Base-by-base conservation (phyloP, 306 rosid species). In the Vigna trinervia region DNA sequence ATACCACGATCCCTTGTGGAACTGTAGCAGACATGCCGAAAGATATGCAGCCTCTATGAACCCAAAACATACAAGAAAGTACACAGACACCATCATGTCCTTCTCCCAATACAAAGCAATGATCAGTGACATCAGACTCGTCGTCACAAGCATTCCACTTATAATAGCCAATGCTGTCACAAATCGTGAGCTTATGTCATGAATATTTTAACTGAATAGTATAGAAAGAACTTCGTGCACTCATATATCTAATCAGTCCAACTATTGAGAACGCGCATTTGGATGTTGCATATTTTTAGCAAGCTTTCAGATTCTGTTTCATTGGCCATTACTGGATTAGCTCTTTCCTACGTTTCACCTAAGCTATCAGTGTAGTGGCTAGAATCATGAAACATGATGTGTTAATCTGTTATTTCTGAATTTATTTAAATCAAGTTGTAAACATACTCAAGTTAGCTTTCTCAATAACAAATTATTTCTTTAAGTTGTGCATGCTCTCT, bases 1-100 rank as follows among this genome's bases (percentile, higher is more conserved):
- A 86, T 85, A 92, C 96, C 97, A 92, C 22, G 93, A 89, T 78
- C 93, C 97, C 72, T 61, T 86, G 69, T 92, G 97, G 80, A 92
- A 78, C 43, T 88, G 84, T 79, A 90, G 82, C 84, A 92, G 64
- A 57, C 93, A 84, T 6, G 92, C 92, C 3, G 91, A 90, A 28
- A 92, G 82, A 78, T 88, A 92, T 46, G 83, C 76, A 22, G 48
- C 84, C 87, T 92, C 97, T 5, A 92, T 45, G 22, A 87, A 71
- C 32, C 93, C 97, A 28, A 92, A 90, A 64, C 75, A 46, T 32
- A 87, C 11, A 4, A 92, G 88, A 80, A 79, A 88, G 76, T 87
- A 81, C 6, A 79, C 83, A 14, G 93, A 88, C 41, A 86, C 20
- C 20, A 64, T 32, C 69, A 87, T 41, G 61, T 73, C 85, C 83